Evolutionary conservation across 345 rosid genomes (phyloP).

Genomic region (Populus pruinosa): DNA sequence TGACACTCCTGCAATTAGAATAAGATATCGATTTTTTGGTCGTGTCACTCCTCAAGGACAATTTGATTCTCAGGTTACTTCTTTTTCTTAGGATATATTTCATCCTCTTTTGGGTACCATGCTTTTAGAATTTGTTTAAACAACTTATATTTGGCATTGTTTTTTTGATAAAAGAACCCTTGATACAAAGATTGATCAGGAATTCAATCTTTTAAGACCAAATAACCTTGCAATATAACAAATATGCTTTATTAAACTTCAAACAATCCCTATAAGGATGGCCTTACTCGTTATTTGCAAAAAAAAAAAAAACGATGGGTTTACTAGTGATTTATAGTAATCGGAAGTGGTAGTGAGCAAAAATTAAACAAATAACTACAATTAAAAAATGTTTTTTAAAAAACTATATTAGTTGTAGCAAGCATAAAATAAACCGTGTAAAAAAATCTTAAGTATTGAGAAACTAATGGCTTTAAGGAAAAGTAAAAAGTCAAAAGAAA

Average conservation of each 20-base stretch:
- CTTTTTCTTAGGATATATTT: slow-evolving; percentile 6
- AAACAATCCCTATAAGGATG: not conserved
- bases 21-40: too few species aligned
- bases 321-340: not conserved
- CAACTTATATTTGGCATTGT: not conserved
- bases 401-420: not conserved
- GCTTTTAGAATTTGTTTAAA: not conserved
- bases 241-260: not conserved
- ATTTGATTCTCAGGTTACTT: slow-evolving; percentile 54
- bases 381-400: too few species aligned
- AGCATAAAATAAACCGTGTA: not conserved
- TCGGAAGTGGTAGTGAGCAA: not conserved
- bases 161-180: not conserved
- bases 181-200: not conserved
- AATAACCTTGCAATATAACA: not conserved
- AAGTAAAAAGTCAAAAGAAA: not conserved
- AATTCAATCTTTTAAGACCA: not conserved
- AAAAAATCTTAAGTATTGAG: not conserved
- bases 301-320: not conserved
- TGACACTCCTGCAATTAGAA: too few species aligned
- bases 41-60: slow-evolving; percentile 29
- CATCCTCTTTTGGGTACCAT: not conserved
- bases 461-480: not conserved
- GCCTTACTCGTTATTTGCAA: not conserved
- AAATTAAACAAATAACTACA: not conserved